A percentile compares a stretch with the other conserved stretches of the same genome.
Conservation (phyloP, 805 yeast genomes). For the Pichia gijzeniarum region DNA sequence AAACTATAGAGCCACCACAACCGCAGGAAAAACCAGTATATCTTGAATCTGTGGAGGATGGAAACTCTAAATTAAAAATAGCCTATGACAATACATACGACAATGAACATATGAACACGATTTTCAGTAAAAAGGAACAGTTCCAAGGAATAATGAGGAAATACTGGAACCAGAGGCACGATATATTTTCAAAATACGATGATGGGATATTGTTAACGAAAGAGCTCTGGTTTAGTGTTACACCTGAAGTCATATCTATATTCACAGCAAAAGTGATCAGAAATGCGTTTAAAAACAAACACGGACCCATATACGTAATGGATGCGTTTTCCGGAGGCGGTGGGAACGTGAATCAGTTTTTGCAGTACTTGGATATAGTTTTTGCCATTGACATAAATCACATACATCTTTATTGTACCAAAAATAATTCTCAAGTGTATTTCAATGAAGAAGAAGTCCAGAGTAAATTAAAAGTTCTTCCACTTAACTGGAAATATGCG, state of each 20-base stretch:
- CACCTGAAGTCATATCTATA: conserved; percentile 69
- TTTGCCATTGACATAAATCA: conserved; percentile 59
- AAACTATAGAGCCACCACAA: neutral
- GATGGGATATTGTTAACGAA: conserved; percentile 61
- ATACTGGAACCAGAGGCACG: conserved; percentile 56
- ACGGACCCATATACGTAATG: conserved; percentile 53
- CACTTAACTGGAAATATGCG: conserved; percentile 40
- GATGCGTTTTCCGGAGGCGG: conserved; percentile 88
- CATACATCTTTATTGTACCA: conserved; percentile 58
- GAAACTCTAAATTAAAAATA: neutral
- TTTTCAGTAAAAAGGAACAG: conserved; percentile 9
- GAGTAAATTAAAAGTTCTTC: conserved; percentile 41
- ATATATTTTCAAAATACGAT: conserved; percentile 55
- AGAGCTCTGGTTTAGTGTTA: conserved; percentile 82
- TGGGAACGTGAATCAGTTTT: conserved; percentile 75
- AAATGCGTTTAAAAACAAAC: conserved; percentile 77
- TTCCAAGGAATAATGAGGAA: conserved; percentile 29
- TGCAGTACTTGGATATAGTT: conserved; percentile 46
- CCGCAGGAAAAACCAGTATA: neutral
- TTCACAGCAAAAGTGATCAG: conserved; percentile 50
- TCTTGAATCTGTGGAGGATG: neutral
- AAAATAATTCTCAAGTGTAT: conserved; percentile 61
- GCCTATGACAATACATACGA: conserved; percentile 6
- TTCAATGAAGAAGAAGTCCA: conserved; percentile 31
- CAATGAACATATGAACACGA: conserved; percentile 1